These are phyloP conservation scores for Podospora pseudoanserina DNA, from an alignment of 495 filamentous ascomycete species.

Conservation along the genomic window DNA sequence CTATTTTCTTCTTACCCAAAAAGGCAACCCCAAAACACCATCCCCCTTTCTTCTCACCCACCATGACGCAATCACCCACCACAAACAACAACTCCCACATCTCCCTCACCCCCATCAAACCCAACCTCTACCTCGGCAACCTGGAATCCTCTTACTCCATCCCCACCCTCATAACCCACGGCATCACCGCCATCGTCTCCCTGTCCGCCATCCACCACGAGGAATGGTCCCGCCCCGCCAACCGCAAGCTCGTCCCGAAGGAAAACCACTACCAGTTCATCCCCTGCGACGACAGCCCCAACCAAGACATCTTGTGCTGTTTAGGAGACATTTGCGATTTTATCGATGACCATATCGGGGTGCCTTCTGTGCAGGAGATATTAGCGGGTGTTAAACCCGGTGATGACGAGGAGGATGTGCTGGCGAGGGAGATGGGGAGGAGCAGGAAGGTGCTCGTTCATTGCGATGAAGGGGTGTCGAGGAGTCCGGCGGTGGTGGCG, in stretches of 20 bases:
- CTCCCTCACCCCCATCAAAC: slow-evolving; percentile 31
- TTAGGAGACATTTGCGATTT: slow-evolving; percentile 41
- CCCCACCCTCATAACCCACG: slow-evolving; percentile 30
- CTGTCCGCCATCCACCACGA: slow-evolving; percentile 17
- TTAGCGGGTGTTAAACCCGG: background rate
- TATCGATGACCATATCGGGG: slow-evolving; percentile 28
- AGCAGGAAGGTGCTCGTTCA: slow-evolving; percentile 1
- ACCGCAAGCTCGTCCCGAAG: slow-evolving; percentile 31
- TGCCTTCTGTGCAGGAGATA: background rate
- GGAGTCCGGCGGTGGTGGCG: background rate
- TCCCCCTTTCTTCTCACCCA: background rate
- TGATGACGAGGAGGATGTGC: slow-evolving; percentile 15
- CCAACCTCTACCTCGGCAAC: slow-evolving; percentile 39
- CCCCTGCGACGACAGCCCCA: slow-evolving; percentile 35
- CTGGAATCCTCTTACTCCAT: slow-evolving; percentile 27
- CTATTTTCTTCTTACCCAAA: background rate
- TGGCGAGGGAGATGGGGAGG: slow-evolving; percentile 12
- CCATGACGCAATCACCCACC: background rate
- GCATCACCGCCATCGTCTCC: slow-evolving; percentile 39
- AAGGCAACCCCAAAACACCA: background rate
- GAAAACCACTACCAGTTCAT: slow-evolving; percentile 33
- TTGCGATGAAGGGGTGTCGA: background rate
- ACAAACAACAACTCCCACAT: background rate
- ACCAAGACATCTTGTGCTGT: slow-evolving; percentile 35
- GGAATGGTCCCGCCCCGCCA: slow-evolving; percentile 23